Evolutionary conservation across 1,139 yeast species (phyloP), one percentile per base, ranked within the genome.

Genomic region (Hemisphaericaspora subhashii): DNA sequence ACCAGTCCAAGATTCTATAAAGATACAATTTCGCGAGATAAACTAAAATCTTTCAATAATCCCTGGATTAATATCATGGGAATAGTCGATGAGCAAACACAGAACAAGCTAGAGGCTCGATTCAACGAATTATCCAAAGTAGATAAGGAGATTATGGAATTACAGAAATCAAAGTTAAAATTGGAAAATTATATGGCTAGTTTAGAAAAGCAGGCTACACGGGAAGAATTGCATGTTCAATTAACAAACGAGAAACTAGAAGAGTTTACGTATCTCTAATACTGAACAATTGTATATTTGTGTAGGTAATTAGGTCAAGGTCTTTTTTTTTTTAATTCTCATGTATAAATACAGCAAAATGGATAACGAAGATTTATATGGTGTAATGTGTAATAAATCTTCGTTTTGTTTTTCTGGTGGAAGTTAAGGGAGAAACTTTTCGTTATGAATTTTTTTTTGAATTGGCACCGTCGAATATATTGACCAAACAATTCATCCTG

Each of bases 231-330:
- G 29, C 64, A 68, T 44, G 72, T 64, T 6, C 65, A 64, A 40
- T 43, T 68, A 17, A 61, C 73, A 27, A 57, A 48, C 23, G 76
- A 71, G 43, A 71, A 70, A 47, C 54, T 72, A 35, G 75, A 68
- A 39, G 77, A 71, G 50, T 62, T 70, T 51, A 53, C 64, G 10
- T 66, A 63, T 42, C 48, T 66, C 50, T 68, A 43, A 38, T 3
- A n/a, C 8, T 11, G 4, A 11, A 15, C 4, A 9, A 29, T 17
- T 17, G 18, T 18, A 9, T 17, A 9, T 12, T 22, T 21, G 30
- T 17, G 5, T 17, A 15, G 32, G 4, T 15, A 17, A 13, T 14
- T 26, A 26, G 29, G 29, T 15, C 6, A 14, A 26, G 27, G 27
- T n/a, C 10, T 24, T 24, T 11, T 24, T 24, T 24, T 13, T 24